Evolutionary conservation across 2,329 filamentous ascomycete species (phyloP).

Genomic region (Lasiodiplodia hormozganensis): DNA sequence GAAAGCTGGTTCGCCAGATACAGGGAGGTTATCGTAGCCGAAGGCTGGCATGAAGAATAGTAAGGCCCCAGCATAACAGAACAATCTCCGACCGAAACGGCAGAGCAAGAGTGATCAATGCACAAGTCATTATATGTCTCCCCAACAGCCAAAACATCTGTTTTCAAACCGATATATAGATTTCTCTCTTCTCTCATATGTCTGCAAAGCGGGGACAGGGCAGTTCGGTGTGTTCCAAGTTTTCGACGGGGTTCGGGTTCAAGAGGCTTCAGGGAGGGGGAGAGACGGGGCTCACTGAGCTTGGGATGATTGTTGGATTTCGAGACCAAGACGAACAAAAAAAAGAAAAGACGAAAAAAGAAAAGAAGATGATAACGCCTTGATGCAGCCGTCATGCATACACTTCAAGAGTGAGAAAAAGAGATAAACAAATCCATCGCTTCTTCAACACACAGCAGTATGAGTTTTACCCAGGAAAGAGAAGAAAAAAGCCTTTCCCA

Average conservation of each 20-base stretch:
- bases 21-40: not conserved
- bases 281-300: not conserved
- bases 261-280: not conserved
- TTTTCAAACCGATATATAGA: not conserved
- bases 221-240: not conserved
- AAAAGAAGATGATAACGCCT: constrained; percentile 5
- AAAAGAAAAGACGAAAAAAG: not conserved
- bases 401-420: not conserved
- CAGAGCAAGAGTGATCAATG: too few relatives aligned
- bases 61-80: too few relatives aligned
- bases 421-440: constrained; percentile 5
- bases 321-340: not conserved
- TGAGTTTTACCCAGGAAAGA: not conserved
- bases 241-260: not conserved
- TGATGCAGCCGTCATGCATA: constrained; percentile 26
- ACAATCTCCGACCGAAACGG: too few relatives aligned
- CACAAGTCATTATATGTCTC: too few relatives aligned
- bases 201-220: not conserved
- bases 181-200: not conserved
- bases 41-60: not conserved
- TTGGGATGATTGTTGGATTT: not conserved
- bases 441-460: constrained; percentile 17
- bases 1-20: not conserved
- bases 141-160: not conserved
- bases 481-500: constrained; percentile 1